Percentiles rank a stretch among this genome's conserved stretches.
Evolutionary conservation across 2,329 filamentous ascomycete genomes (phyloP).

Genomic region (Drechmeria coniospora): DNA sequence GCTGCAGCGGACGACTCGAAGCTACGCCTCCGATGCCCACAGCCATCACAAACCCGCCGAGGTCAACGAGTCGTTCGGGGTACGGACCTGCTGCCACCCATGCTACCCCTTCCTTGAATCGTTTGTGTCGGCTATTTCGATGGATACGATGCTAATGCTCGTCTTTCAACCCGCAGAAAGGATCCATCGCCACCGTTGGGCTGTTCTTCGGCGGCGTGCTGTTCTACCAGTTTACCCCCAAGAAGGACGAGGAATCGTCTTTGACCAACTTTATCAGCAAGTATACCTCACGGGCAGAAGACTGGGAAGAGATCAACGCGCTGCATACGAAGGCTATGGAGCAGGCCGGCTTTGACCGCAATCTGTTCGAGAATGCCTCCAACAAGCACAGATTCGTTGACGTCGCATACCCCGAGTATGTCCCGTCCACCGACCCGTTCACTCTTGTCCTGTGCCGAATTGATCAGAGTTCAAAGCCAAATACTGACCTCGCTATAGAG

Average conservation of each 20-base stretch:
- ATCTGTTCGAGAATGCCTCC: slow-evolving; percentile 32
- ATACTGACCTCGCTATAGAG: slow-evolving; percentile 16
- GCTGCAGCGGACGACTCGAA: slow-evolving; percentile 24
- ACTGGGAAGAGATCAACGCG: slow-evolving; percentile 37
- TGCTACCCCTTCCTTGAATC: neutral
- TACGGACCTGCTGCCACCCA: slow-evolving; percentile 23
- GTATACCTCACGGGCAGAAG: slow-evolving; percentile 29
- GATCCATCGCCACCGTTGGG: slow-evolving; percentile 30
- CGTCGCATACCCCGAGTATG: slow-evolving; percentile 43
- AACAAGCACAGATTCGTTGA: slow-evolving; percentile 31
- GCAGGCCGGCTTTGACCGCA: slow-evolving; percentile 42
- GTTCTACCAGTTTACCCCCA: slow-evolving; percentile 33
- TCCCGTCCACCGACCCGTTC: too few relatives aligned
- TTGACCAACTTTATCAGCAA: slow-evolving; percentile 30
- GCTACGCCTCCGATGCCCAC: slow-evolving; percentile 39
- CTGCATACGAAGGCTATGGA: slow-evolving; percentile 35
- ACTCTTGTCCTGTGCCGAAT: too few relatives aligned
- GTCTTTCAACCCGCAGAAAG: slow-evolving; percentile 20
- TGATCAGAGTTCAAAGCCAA: too few relatives aligned
- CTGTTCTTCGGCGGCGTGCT: slow-evolving; percentile 27
- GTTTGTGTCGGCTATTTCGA: neutral
- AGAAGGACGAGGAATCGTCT: slow-evolving; percentile 33
- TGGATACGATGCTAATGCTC: neutral
- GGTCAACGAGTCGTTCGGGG: slow-evolving; percentile 40
- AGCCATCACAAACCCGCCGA: slow-evolving; percentile 29